phyloP scores from a whole-genome alignment of 768 basidiomycete species.

The Russula olivacea region DNA sequence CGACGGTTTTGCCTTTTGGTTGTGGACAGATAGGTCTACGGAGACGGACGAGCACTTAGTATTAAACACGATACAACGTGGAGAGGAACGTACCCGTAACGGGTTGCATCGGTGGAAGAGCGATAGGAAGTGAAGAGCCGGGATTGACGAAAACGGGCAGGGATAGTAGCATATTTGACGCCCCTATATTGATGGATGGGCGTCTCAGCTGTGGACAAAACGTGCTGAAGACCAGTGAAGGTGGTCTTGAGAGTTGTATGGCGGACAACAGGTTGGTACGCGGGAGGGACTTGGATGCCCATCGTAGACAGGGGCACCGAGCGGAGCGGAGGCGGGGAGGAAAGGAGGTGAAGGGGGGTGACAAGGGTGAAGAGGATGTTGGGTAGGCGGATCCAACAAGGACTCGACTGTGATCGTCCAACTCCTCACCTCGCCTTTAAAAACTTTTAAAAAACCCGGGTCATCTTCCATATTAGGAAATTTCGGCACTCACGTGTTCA shows the following conservation, averaged over 20 bases:
- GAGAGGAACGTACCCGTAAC: slow-evolving; percentile 51
- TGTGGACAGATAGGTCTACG: slow-evolving; percentile 74
- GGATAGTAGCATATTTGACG: slow-evolving; percentile 70
- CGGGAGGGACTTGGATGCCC: slow-evolving; percentile 17
- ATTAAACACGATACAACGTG: not conserved
- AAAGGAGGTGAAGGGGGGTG: not conserved
- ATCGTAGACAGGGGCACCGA: slow-evolving; percentile 8
- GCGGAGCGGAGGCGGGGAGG: not conserved
- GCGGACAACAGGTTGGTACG: slow-evolving; percentile 35
- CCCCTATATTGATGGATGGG: slow-evolving; percentile 69
- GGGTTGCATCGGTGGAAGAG: slow-evolving; percentile 53
- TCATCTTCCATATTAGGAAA: slow-evolving; percentile 11
- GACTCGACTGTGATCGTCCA: no score
- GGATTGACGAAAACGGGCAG: slow-evolving; percentile 73
- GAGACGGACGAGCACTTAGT: not conserved
- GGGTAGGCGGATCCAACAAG: not conserved
- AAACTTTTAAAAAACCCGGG: no score
- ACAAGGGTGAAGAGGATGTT: not conserved
- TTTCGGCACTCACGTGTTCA: not conserved
- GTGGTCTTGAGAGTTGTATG: slow-evolving; percentile 55
- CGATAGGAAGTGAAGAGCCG: slow-evolving; percentile 53
- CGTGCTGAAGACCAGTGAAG: slow-evolving; percentile 60
- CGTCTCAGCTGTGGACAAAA: slow-evolving; percentile 47
- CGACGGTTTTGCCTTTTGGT: slow-evolving; percentile 41
- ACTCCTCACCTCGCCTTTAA: not conserved